Base-by-base conservation (phyloP, 768 basidiomycete genomes). In the Chalciporus chontae region DNA sequence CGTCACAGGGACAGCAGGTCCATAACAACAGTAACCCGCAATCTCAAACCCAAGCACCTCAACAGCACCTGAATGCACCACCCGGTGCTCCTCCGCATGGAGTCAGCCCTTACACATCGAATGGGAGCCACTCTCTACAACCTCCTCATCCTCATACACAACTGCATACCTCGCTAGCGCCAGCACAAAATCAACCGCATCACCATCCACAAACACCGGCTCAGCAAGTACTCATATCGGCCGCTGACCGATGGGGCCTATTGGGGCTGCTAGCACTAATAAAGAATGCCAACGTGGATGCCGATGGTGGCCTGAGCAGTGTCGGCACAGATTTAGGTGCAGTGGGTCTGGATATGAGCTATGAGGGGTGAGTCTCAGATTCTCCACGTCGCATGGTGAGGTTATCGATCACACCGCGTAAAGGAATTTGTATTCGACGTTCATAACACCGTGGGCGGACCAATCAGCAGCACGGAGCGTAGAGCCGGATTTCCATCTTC, bases 381-480 rank as follows among this genome's bases (percentile, higher is more conserved):
- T 60, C 52, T 53, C 55, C 57, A 51, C 45, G 45, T 17, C 14
- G 37, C 53, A 57, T 55, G 1, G 29, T 48, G 43, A 47, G 37
- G 41, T 48, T 52, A 54, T 63, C 56, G 51, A 64, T 52, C 55
- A 36, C 62, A 43, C 55, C 42, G 48, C 56, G 55, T 44, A 59
- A 57, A 68, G 90, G 65, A 87, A 87, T 62, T 74, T 94, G 52
- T 94, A 91, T 72, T 85, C 91, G 52, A 88, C 88, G 23, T 94
- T 98, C 73, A 90, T 95, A 62, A 94, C 95, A 50, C 94, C 94
- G 23, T 98, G 94, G 94, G 83, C 90, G 54, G 94, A 95, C 68
- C 85, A 92, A 55, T 86, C 87, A 56, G 85, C 86, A 39, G 86
- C 87, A 56, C 84, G 84, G 62, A 79, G 81, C 50, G 85, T 95